These are phyloP conservation scores for Populus simonii DNA, from an alignment of 345 rosid genomes.

Conservation along the genomic window DNA sequence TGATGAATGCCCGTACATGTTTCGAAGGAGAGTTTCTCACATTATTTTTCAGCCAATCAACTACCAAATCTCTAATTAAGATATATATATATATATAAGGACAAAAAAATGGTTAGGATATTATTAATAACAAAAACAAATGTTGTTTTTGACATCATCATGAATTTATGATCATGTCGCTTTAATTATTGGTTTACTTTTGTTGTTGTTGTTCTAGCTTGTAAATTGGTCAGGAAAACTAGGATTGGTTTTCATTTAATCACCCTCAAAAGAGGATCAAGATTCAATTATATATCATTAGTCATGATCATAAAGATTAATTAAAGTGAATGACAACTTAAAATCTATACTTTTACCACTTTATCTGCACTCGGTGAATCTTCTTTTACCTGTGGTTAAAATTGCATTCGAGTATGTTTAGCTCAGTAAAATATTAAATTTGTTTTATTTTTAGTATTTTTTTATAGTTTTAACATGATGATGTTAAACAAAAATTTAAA, in stretches of 20 bases:
- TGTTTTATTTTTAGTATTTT: too few relatives aligned
- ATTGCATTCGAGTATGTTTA: too few relatives aligned
- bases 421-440: too few relatives aligned
- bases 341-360: neutral
- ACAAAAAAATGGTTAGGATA: neutral
- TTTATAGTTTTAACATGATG: too few relatives aligned
- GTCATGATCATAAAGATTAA: neutral
- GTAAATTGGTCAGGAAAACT: conserved; percentile 6
- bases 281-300: neutral
- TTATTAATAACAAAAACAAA: neutral
- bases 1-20: neutral
- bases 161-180: neutral
- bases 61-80: conserved; percentile 11
- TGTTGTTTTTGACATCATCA: neutral
- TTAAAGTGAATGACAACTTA: neutral
- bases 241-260: neutral
- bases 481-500: too few relatives aligned
- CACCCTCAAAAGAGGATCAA: neutral
- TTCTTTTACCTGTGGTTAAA: too few relatives aligned
- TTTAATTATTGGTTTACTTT: neutral
- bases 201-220: neutral
- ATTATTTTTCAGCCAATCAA: neutral
- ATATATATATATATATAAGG: neutral
- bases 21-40: neutral
- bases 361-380: neutral